phyloP scores from a whole-genome alignment of 371 early-diverging fungal genomes.

The Nematocida major region DNA sequence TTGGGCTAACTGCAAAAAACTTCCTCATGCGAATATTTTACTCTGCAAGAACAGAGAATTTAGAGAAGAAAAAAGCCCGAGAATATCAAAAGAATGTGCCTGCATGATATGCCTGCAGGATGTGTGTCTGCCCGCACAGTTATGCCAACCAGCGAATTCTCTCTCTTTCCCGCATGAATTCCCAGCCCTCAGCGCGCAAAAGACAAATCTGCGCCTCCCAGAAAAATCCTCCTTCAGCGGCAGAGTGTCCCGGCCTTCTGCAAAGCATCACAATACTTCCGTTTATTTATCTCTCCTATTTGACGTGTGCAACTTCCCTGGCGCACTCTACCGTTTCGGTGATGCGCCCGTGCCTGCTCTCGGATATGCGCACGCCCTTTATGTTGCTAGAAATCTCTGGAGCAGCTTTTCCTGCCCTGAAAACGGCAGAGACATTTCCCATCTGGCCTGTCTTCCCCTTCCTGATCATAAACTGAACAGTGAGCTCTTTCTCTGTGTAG shows the following conservation, averaged over 20 bases:
- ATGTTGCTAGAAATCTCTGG: slow-evolving; percentile 37
- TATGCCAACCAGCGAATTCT: too few species aligned
- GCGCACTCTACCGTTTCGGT: slow-evolving; percentile 18
- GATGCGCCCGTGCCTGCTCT: slow-evolving; percentile 25
- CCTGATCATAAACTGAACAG: slow-evolving; percentile 4
- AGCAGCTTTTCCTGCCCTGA: not conserved
- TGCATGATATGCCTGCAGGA: too few species aligned
- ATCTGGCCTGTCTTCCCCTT: slow-evolving; percentile 32
- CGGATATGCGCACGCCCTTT: not conserved
- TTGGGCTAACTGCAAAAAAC: not conserved
- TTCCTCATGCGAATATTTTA: not conserved
- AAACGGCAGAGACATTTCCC: slow-evolving; percentile 17
- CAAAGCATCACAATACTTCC: too few species aligned
- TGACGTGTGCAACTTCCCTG: slow-evolving; percentile 1
- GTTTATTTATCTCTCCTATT: not conserved
- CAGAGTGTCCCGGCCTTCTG: too few species aligned
- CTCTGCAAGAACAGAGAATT: not conserved
- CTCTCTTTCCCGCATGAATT: too few species aligned
- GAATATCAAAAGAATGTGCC: too few species aligned
- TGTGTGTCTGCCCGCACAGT: too few species aligned
- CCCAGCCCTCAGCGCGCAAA: too few species aligned
- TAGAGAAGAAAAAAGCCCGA: not conserved
- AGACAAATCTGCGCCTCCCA: too few species aligned
- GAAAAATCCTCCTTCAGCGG: too few species aligned
- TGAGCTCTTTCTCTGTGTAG: not conserved